These are phyloP conservation scores for Colletotrichum agaves DNA, from an alignment of 2,329 filamentous ascomycete genomes.

Conservation along the genomic window DNA sequence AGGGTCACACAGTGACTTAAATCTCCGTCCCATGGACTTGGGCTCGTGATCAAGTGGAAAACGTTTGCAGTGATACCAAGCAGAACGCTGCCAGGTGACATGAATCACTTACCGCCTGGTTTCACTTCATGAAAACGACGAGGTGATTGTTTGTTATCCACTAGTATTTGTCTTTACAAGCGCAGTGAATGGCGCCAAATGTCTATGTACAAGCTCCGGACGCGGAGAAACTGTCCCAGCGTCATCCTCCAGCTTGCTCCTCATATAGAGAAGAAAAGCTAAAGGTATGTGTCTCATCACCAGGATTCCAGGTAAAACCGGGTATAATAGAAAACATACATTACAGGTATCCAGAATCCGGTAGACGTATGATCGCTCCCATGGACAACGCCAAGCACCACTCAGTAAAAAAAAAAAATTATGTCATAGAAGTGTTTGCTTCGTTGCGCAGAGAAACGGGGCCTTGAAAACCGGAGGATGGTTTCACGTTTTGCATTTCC, in stretches of 20 bases:
- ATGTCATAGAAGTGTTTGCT: slow-evolving; percentile 32
- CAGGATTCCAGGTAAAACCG: slow-evolving; percentile 14
- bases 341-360: slow-evolving; percentile 38
- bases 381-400: slow-evolving; percentile 23
- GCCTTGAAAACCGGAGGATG: slow-evolving; percentile 63
- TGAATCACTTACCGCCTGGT: not conserved
- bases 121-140: not conserved
- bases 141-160: not conserved
- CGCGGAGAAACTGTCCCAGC: not conserved
- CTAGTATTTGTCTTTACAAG: slow-evolving; percentile 18
- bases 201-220: slow-evolving; percentile 26
- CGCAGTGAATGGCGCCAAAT: slow-evolving; percentile 12
- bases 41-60: not conserved
- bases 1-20: slow-evolving; percentile 4
- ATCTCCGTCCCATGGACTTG: not conserved
- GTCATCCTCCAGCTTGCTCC: not conserved
- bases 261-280: not conserved
- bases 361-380: slow-evolving; percentile 31
- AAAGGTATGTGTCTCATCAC: slow-evolving; percentile 6
- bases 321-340: slow-evolving; percentile 39
- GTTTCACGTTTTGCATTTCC: slow-evolving; percentile 77
- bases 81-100: not conserved
- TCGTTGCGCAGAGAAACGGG: slow-evolving; percentile 58
- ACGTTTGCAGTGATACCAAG: not conserved
- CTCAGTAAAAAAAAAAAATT: slow-evolving; percentile 11